Conservation (phyloP, 768 basidiomycete species). For the Candolleomyces eurysporus region DNA sequence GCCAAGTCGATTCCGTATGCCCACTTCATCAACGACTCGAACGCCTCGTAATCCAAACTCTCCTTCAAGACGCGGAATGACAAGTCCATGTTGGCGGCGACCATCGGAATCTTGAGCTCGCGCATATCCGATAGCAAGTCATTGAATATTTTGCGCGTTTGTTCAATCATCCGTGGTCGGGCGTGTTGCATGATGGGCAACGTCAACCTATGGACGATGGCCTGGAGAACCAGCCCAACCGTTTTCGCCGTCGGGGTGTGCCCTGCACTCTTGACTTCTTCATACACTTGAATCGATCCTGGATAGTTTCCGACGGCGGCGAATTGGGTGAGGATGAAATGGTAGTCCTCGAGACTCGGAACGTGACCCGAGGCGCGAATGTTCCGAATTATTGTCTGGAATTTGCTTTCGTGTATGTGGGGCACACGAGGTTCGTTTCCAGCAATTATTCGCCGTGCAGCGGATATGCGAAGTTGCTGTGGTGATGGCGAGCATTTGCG, state of each 20-base stretch:
- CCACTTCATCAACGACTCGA: constrained; percentile 59
- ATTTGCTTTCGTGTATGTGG: constrained; percentile 64
- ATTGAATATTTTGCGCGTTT: constrained; percentile 47
- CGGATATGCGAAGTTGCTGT: constrained; percentile 40
- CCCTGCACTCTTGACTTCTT: constrained; percentile 49
- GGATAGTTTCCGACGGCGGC: constrained; percentile 70
- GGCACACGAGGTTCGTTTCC: constrained; percentile 34
- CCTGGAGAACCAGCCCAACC: constrained; percentile 63
- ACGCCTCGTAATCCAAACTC: constrained; percentile 52
- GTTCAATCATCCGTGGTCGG: constrained; percentile 32
- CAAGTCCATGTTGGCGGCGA: constrained; percentile 64
- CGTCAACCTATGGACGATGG: constrained; percentile 65
- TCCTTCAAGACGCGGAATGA: constrained; percentile 67
- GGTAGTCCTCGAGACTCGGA: constrained; percentile 64
- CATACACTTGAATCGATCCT: constrained; percentile 59
- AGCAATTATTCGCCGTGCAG: constrained; percentile 39
- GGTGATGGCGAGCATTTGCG: constrained; percentile 58
- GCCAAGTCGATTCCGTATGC: constrained; percentile 77
- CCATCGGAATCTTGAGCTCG: constrained; percentile 43
- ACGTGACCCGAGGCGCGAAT: constrained; percentile 54
- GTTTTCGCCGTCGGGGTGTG: constrained; percentile 52
- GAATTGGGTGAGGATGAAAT: constrained; percentile 73
- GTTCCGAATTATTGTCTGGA: constrained; percentile 66
- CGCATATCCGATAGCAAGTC: constrained; percentile 61
- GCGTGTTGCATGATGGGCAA: constrained; percentile 48